These are phyloP conservation scores for Ustilago lituana DNA, from an alignment of 1,284 basidiomycete genomes.

Conservation along the genomic window DNA sequence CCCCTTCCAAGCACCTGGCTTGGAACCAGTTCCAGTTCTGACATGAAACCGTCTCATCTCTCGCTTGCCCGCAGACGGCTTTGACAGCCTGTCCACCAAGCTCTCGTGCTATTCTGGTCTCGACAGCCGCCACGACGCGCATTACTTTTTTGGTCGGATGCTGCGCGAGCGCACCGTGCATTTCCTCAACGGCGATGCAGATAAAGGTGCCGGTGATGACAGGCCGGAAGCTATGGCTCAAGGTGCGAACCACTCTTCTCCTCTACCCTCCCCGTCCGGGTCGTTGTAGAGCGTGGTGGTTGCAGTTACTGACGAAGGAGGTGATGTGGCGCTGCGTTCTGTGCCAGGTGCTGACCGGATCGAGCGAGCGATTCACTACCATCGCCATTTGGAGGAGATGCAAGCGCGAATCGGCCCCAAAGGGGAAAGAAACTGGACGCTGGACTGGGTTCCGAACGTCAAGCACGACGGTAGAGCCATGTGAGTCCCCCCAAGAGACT, in stretches of 20 bases:
- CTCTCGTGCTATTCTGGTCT: constrained; percentile 6
- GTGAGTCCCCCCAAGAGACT: too few relatives aligned
- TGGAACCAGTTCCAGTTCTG: too few relatives aligned
- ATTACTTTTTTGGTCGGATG: constrained; percentile 6
- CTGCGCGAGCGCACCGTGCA: constrained; percentile 15
- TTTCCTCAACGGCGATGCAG: constrained; percentile 30
- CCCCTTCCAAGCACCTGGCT: too few relatives aligned
- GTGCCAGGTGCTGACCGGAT: constrained; percentile 27
- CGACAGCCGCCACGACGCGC: background rate
- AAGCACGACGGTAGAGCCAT: constrained; percentile 34
- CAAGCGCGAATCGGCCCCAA: background rate
- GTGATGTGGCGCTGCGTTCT: too few relatives aligned
- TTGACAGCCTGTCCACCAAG: constrained; percentile 15
- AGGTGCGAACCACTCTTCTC: constrained; percentile 12
- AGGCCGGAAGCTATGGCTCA: constrained; percentile 37
- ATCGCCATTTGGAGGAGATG: constrained; percentile 19
- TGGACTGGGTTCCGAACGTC: constrained; percentile 32
- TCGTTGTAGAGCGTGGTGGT: too few relatives aligned
- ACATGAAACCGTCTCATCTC: too few relatives aligned
- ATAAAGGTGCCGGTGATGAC: constrained; percentile 39
- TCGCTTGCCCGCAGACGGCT: constrained; percentile 25
- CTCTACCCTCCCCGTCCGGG: too few relatives aligned
- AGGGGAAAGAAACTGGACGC: constrained; percentile 13
- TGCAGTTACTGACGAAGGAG: too few relatives aligned
- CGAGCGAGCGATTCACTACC: constrained; percentile 37